Conservation (phyloP, 805 yeast genomes). For the Wickerhamiella brachini region DNA sequence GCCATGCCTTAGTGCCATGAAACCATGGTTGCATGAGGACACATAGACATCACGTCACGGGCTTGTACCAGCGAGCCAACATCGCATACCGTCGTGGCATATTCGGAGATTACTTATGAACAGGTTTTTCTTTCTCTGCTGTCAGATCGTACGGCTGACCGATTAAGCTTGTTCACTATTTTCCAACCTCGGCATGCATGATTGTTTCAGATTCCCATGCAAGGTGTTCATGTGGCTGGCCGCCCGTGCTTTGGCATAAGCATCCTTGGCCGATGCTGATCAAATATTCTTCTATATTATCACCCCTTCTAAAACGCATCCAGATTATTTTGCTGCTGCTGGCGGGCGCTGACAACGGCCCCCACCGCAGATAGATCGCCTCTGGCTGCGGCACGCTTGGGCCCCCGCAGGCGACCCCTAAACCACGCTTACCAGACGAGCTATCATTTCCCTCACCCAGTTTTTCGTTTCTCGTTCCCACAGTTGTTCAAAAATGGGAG, state of each 20-base stretch:
- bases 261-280: not conserved
- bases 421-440: not conserved
- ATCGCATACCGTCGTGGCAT: too few relatives aligned
- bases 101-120: too few relatives aligned
- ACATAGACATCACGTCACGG: too few relatives aligned
- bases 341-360: too few relatives aligned
- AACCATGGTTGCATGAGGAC: too few relatives aligned
- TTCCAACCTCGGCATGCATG: not conserved
- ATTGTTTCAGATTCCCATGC: not conserved
- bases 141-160: not conserved
- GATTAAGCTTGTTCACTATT: not conserved
- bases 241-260: not conserved
- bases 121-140: too few relatives aligned
- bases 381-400: not conserved
- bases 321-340: not conserved
- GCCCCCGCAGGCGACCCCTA: not conserved
- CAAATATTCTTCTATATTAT: too few relatives aligned
- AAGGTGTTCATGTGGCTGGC: not conserved
- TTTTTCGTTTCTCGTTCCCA: not conserved
- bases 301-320: too few relatives aligned
- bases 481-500: slow-evolving; percentile 19
- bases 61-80: too few relatives aligned
- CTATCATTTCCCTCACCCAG: not conserved
- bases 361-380: too few relatives aligned
- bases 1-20: too few relatives aligned